A percentile compares a stretch with the other conserved stretches of the same genome.
Conservation (phyloP, 768 basidiomycete species). For the Tulasnella sp. region DNA sequence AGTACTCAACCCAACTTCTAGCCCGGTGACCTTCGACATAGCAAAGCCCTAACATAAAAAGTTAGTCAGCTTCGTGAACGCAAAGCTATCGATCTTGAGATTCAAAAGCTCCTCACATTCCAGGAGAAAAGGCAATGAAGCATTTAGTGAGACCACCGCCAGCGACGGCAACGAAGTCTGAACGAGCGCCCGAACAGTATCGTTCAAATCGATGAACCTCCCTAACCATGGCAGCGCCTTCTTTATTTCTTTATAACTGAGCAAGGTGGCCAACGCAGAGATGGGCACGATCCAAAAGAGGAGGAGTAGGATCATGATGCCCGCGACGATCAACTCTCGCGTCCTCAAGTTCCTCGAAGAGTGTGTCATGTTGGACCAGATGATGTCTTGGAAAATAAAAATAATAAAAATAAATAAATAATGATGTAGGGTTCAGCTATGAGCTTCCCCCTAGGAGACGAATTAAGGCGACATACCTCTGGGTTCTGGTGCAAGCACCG, state of each 20-base stretch:
- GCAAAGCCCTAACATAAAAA: slow-evolving; percentile 42
- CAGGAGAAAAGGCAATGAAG: slow-evolving; percentile 73
- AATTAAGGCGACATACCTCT: too few relatives aligned
- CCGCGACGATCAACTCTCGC: slow-evolving; percentile 62
- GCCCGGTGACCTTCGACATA: slow-evolving; percentile 88
- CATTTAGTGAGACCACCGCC: slow-evolving; percentile 85
- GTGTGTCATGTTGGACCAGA: slow-evolving; percentile 83
- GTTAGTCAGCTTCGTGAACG: not conserved
- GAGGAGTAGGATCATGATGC: slow-evolving; percentile 58
- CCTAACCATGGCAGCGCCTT: slow-evolving; percentile 83
- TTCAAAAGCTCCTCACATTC: slow-evolving; percentile 45
- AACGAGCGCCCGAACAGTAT: slow-evolving; percentile 71
- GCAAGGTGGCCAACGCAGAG: slow-evolving; percentile 67
- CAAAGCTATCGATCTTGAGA: not conserved
- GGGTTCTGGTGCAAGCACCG: slow-evolving; percentile 79
- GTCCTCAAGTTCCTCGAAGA: slow-evolving; percentile 45
- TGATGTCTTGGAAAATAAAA: slow-evolving; percentile 45
- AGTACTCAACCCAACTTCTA: slow-evolving; percentile 87
- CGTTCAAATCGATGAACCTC: slow-evolving; percentile 67
- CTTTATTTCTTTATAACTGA: slow-evolving; percentile 91
- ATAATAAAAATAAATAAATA: not conserved
- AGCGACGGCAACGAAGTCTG: slow-evolving; percentile 91
- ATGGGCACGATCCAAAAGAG: slow-evolving; percentile 93
- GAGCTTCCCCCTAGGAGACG: not conserved
- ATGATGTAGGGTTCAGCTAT: not conserved